Percentiles rank a stretch among this genome's conserved stretches.
Conservation (phyloP, 345 rosid species). For the Camelina neglecta region DNA sequence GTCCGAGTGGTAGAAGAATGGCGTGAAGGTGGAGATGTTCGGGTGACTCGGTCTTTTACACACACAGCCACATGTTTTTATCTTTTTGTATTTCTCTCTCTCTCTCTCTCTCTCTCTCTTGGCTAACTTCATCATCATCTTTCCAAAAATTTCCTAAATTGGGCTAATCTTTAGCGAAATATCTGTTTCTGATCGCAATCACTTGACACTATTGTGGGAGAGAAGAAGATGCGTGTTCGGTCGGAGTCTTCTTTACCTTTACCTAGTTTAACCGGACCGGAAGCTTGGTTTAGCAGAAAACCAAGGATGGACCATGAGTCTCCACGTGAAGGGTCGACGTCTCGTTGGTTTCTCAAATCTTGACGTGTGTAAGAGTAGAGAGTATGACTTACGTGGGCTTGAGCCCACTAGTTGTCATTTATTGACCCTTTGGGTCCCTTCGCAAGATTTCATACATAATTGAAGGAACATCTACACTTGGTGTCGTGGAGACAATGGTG, state of each 20-base stretch:
- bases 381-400: slow-evolving; percentile 21
- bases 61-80: slow-evolving; percentile 38
- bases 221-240: slow-evolving; percentile 37
- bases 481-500: slow-evolving; percentile 1
- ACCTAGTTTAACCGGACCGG: slow-evolving; percentile 21
- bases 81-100: background rate
- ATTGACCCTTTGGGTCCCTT: background rate
- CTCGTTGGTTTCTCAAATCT: background rate
- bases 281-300: background rate
- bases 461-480: background rate
- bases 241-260: background rate
- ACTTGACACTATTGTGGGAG: slow-evolving; percentile 21
- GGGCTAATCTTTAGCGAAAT: slow-evolving; percentile 35
- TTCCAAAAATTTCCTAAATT: slow-evolving; percentile 24
- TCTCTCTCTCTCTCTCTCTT: background rate
- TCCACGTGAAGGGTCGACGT: slow-evolving; percentile 5
- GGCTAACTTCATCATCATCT: slow-evolving; percentile 34
- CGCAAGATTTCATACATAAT: background rate
- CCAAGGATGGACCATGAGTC: background rate
- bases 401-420: slow-evolving; percentile 12
- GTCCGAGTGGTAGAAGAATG: slow-evolving; percentile 40
- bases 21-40: slow-evolving; percentile 29
- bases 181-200: slow-evolving; percentile 39
- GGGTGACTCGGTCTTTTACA: slow-evolving; percentile 44
- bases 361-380: background rate